These are phyloP conservation scores for Colletotrichum sp. DNA, from an alignment of 2,329 filamentous ascomycete genomes.

Conservation along the genomic window DNA sequence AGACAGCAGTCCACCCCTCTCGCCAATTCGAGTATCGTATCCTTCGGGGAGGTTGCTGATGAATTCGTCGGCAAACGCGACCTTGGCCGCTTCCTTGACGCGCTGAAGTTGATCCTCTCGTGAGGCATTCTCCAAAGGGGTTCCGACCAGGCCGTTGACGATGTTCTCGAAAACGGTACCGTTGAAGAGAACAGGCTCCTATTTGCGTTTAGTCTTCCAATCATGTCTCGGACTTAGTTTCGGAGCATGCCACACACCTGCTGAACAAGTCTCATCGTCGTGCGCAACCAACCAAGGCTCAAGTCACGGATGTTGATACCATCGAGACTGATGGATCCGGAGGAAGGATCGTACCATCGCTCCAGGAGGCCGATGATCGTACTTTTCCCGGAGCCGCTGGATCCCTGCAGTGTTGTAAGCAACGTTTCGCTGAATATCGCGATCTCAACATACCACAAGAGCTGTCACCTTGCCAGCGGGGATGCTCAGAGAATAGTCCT, in stretches of 20 bases:
- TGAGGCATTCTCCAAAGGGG: constrained; percentile 3
- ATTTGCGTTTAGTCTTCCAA: constrained; percentile 8
- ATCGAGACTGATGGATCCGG: constrained; percentile 31
- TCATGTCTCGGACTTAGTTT: too few species aligned
- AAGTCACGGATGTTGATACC: constrained; percentile 27
- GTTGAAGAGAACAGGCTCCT: constrained; percentile 29
- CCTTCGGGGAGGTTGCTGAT: constrained; percentile 26
- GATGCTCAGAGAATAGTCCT: constrained; percentile 63
- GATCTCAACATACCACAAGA: constrained; percentile 57
- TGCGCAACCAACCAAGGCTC: constrained; percentile 33
- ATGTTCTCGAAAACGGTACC: constrained; percentile 28
- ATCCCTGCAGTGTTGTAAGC: constrained; percentile 30
- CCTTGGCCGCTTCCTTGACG: constrained; percentile 35
- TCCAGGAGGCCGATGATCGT: constrained; percentile 73
- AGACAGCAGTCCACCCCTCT: constrained; percentile 25
- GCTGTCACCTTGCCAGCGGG: constrained; percentile 72
- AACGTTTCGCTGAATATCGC: constrained; percentile 26
- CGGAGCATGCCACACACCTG: constrained; percentile 15
- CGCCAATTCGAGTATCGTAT: constrained; percentile 28
- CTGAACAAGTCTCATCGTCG: constrained; percentile 34
- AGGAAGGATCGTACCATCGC: constrained; percentile 58
- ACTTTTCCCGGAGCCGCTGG: constrained; percentile 72
- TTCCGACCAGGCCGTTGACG: constrained; percentile 24
- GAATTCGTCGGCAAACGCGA: constrained; percentile 29
- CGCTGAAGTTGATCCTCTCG: constrained; percentile 33